These are phyloP conservation scores for Lactifluus subvellereus DNA, from an alignment of 768 basidiomycete species.

Conservation along the genomic window DNA sequence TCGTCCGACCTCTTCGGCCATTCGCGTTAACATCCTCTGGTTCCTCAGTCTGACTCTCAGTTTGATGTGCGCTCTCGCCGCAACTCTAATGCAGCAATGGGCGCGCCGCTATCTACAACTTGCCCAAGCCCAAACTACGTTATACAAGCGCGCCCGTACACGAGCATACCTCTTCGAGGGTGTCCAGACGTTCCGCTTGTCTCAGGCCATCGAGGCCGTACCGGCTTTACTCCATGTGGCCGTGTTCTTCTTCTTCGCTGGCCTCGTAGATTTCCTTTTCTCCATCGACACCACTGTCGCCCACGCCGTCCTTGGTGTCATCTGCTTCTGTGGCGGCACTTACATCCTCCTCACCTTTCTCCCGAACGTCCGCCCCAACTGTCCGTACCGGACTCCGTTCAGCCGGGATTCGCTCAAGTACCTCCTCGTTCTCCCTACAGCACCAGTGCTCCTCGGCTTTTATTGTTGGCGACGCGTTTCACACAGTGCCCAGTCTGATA, in stretches of 20 bases:
- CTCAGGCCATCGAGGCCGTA: conserved; percentile 1
- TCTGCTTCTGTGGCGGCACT: neutral
- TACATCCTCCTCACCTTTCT: conserved; percentile 9
- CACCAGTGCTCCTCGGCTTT: neutral
- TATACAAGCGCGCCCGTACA: conserved; percentile 6
- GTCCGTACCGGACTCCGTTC: conserved; percentile 11
- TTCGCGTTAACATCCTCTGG: conserved; percentile 21
- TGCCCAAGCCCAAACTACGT: neutral
- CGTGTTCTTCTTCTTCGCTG: conserved; percentile 9
- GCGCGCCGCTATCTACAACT: conserved; percentile 10
- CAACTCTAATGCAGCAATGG: conserved; percentile 18
- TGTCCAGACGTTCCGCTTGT: neutral
- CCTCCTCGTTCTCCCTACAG: neutral
- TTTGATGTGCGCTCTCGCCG: conserved; percentile 5
- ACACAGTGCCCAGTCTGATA: neutral
- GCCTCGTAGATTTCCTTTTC: conserved; percentile 15
- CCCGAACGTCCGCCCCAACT: conserved; percentile 4
- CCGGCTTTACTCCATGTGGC: conserved; percentile 7
- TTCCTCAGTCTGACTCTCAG: conserved; percentile 16
- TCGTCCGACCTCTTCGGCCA: neutral
- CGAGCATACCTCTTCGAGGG: conserved; percentile 14
- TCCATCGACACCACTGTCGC: neutral
- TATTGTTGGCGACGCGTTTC: neutral
- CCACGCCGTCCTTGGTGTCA: neutral
- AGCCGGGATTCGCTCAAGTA: conserved; percentile 4